Base-by-base conservation (phyloP, 768 basidiomycete species). In the Tulasnella sp. region DNA sequence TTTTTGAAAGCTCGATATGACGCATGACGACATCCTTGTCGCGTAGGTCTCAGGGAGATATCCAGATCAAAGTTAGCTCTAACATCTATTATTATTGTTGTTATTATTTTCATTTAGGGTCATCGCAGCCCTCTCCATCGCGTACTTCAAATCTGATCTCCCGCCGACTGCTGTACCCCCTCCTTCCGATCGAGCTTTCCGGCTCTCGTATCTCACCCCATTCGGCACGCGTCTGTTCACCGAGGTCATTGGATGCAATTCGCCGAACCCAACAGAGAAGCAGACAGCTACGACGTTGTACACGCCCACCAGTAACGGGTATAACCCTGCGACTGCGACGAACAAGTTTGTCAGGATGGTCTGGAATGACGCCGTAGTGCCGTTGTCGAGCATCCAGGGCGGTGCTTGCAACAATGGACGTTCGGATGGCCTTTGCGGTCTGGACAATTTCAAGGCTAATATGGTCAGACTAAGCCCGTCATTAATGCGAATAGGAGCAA, bases 11-110 rank as follows among this genome's bases (percentile, higher is more conserved):
- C 38, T 56, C 38, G 54, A 56, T 19, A 26, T 44, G 19, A 41
- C 54, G 8, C 54, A 56, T 44, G 54, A 56, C 24, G 38, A 42
- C 21, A 43, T 56, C 41, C 41, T 56, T 19, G 52, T 54, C n/a
- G 5, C 17, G 19, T 38, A 41, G 38, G 32, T 29, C n/a, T n/a
- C n/a, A n/a, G n/a, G n/a, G n/a, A n/a, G n/a, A n/a, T n/a, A n/a
- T n/a, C n/a, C n/a, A n/a, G n/a, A n/a, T n/a, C n/a, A n/a, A n/a
- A n/a, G n/a, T n/a, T n/a, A n/a, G n/a, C n/a, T n/a, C n/a, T n/a
- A n/a, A n/a, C n/a, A n/a, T n/a, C n/a, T n/a, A n/a, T n/a, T n/a
- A n/a, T n/a, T n/a, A n/a, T n/a, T n/a, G n/a, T n/a, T n/a, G n/a
- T n/a, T n/a, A n/a, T n/a, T n/a, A n/a, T n/a, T n/a, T n/a, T n/a